Conservation (phyloP, 148 eudicot genomes). For the Heliamphora exappendiculata region DNA sequence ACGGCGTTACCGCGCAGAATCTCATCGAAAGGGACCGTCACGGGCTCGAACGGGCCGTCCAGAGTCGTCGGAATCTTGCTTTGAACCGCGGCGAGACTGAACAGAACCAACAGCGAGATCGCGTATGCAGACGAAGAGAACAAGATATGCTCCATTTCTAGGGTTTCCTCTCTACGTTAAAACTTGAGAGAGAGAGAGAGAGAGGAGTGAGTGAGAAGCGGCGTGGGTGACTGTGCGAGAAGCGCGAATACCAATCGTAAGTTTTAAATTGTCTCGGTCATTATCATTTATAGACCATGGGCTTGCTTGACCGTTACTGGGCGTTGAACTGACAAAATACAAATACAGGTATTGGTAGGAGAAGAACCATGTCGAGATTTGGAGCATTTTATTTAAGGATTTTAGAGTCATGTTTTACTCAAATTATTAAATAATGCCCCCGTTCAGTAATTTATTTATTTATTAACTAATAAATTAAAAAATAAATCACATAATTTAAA, state of each 20-base stretch:
- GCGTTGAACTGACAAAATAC: not conserved
- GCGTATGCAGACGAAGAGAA: not conserved
- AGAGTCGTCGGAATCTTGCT: slow-evolving; percentile 61
- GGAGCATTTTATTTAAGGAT: no score
- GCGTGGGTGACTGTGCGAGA: not conserved
- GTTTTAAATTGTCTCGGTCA: no score
- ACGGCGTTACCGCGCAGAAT: slow-evolving; percentile 71
- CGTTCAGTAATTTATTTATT: no score
- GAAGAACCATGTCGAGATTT: no score
- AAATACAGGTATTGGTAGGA: not conserved
- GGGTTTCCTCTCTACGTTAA: not conserved
- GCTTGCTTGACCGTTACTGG: not conserved
- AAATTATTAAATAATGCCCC: no score
- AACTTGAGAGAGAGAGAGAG: no score
- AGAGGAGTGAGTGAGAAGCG: not conserved
- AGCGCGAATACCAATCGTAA: no score
- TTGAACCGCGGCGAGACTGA: slow-evolving; percentile 9
- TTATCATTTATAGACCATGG: no score
- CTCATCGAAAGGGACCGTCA: slow-evolving; percentile 57
- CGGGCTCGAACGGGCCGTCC: slow-evolving; percentile 80
- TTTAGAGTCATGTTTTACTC: no score
- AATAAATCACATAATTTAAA: no score
- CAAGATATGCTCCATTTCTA: slow-evolving; percentile 4
- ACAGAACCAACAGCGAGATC: not conserved
- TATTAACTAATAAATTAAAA: no score